A percentile compares a stretch with the other conserved stretches of the same genome.
Conservation (phyloP, 2,329 filamentous ascomycete genomes). For the Diplodia scrobiculata region DNA sequence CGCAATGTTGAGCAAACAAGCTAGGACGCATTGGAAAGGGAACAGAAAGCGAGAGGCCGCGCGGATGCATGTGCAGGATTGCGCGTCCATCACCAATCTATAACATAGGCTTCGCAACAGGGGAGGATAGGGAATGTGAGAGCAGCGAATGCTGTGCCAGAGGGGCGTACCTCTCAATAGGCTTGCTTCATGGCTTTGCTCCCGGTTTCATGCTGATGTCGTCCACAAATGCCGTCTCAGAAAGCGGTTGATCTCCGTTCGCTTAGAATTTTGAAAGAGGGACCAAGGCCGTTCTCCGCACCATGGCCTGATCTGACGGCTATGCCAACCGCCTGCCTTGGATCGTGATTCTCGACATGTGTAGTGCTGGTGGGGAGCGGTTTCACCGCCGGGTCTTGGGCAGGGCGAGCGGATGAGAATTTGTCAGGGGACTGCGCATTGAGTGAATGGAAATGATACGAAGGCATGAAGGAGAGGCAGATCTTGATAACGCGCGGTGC, state of each 20-base stretch:
- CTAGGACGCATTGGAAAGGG: neutral
- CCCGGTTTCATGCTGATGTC: slow-evolving; percentile 2
- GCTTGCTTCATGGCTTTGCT: slow-evolving; percentile 2
- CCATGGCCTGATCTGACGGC: neutral
- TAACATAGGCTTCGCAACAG: neutral
- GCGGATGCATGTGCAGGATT: slow-evolving; percentile 9
- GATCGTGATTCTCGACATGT: neutral
- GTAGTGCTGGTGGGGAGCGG: neutral
- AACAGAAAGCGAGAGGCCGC: slow-evolving; percentile 1
- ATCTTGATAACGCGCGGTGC: slow-evolving; percentile 6
- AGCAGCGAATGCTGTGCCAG: neutral
- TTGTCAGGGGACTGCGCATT: neutral
- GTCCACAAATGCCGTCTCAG: slow-evolving; percentile 9
- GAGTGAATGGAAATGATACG: neutral
- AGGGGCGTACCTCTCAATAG: neutral
- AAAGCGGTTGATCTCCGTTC: neutral
- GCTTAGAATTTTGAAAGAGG: neutral
- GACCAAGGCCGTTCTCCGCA: neutral
- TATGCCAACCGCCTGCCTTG: neutral
- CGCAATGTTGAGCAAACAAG: neutral
- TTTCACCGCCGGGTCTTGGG: slow-evolving; percentile 2
- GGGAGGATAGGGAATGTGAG: neutral
- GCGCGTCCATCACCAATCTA: slow-evolving; percentile 6
- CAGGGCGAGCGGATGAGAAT: neutral
- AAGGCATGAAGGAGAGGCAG: slow-evolving; percentile 2